Base-by-base conservation (phyloP, 2,329 filamentous ascomycete species). In the Dendrostoma leiphaemia region DNA sequence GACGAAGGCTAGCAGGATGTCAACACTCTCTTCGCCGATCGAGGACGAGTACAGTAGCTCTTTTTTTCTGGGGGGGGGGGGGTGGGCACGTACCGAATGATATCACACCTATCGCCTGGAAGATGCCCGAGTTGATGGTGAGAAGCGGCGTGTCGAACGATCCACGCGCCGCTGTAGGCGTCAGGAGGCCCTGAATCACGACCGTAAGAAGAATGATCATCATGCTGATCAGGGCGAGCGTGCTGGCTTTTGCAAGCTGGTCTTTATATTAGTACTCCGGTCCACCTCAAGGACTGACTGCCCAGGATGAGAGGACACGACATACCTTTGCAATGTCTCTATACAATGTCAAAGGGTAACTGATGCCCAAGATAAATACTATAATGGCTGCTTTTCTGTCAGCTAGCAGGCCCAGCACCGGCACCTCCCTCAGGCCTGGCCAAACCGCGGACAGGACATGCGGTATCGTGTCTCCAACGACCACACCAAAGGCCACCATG, bases 401-500 rank as follows among this genome's bases (percentile, higher is more conserved):
- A 7, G 89, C 89, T 63, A 99, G 74, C 53, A 96, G 79, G 70
- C 91, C 90, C 17, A 97, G 71, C 21, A 97, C 88, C 0, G 90
- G 85, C 68, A 89, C 84, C 28, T 85, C 77, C 35, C 76, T 73
- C 56, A 97, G 68, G 3, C 82, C 83, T 0, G 94, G 92, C 75
- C 93, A 96, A 5, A 97, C 71, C 4, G 92, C 90, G 45, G 79
- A 74, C 64, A 97, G 71, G 45, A 99, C 94, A 69, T 92, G 90
- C 3, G 94, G 94, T 66, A 99, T 97, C 1, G 90, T 92, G 70
- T 99, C 94, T 56, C 94, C 94, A 9, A 99, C 89, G 65, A 99
- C 97, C 65, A 99, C 91, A 61, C 92, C 94, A 71, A 97, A 99
- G 13, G 94, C 94, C 53, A 99, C 85, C 94, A 99, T 99, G 60